Conservation (phyloP, 140 eudicot genomes). For the Erigeron philadelphicus region DNA sequence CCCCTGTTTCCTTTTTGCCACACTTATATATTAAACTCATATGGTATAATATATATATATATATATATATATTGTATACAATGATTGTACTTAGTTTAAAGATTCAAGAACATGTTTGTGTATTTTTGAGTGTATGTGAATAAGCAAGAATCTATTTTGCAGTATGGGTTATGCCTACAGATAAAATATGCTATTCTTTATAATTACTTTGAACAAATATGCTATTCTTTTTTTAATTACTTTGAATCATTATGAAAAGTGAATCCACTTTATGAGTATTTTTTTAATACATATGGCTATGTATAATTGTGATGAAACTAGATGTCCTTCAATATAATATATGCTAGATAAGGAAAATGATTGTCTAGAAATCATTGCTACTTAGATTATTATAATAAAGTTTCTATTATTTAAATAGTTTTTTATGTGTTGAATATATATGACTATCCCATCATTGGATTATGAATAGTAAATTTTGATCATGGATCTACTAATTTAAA, state of each 20-base stretch:
- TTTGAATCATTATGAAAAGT: slow-evolving; percentile 30
- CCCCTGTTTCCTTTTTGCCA: not conserved
- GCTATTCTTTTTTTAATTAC: no score
- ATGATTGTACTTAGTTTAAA: not conserved
- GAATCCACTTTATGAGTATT: slow-evolving; percentile 34
- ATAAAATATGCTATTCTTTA: not conserved
- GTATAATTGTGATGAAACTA: slow-evolving; percentile 18
- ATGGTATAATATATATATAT: no score
- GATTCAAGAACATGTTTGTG: slow-evolving; percentile 26
- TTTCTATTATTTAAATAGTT: not conserved
- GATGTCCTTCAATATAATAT: slow-evolving; percentile 14
- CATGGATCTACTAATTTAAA: slow-evolving; percentile 21
- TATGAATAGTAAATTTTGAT: slow-evolving; percentile 13
- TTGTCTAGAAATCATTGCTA: slow-evolving; percentile 21
- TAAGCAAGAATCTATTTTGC: slow-evolving; percentile 34
- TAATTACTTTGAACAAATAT: not conserved
- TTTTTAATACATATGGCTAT: slow-evolving; percentile 18
- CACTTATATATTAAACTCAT: not conserved
- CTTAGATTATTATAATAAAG: slow-evolving; percentile 2
- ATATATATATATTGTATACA: no score
- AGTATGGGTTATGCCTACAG: slow-evolving; percentile 32
- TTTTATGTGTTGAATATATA: not conserved
- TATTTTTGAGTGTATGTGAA: slow-evolving; percentile 25
- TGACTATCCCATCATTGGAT: slow-evolving; percentile 12
- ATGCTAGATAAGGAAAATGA: slow-evolving; percentile 7